phyloP scores from a whole-genome alignment of 164 flowering plant genomes.

The Magnolia sinica region DNA sequence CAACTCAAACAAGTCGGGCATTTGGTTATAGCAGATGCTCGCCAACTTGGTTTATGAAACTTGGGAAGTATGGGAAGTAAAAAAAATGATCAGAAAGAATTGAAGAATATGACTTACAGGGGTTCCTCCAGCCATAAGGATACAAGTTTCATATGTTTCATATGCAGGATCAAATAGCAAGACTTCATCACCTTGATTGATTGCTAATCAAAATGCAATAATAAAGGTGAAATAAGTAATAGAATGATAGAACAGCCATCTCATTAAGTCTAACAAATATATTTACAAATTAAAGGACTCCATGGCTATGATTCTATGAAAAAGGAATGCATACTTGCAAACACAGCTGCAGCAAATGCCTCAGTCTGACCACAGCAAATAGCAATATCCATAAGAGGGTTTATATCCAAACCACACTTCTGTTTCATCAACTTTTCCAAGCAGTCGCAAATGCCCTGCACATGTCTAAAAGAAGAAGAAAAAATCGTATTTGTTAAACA shows the following conservation, averaged over 20 bases:
- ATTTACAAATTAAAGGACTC: not conserved
- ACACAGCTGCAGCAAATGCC: constrained; percentile 78
- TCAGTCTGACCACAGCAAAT: constrained; percentile 86
- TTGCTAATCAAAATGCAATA: constrained; percentile 31
- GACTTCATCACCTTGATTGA: constrained; percentile 76
- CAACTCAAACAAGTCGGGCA: not conserved
- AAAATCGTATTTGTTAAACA: not conserved
- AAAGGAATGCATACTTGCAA: constrained; percentile 46
- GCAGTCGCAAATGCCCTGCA: constrained; percentile 67
- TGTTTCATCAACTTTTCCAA: constrained; percentile 48
- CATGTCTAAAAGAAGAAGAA: constrained; percentile 44
- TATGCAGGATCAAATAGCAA: constrained; percentile 71
- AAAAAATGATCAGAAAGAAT: not conserved
- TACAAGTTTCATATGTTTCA: constrained; percentile 71
- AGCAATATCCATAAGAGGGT: constrained; percentile 61
- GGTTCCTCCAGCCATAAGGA: constrained; percentile 70
- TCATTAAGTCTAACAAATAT: not conserved
- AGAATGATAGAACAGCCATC: not conserved
- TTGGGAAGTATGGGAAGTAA: not conserved
- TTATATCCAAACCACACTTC: constrained; percentile 48
- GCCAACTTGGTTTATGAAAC: not conserved
- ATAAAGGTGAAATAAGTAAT: not conserved
- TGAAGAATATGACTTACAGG: constrained; percentile 48
- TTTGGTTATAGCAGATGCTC: not conserved
- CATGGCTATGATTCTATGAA: not conserved